A percentile compares a stretch with the other conserved stretches of the same genome.
Evolutionary conservation across 805 yeast genomes (phyloP).

Genomic region (Candida argentea): DNA sequence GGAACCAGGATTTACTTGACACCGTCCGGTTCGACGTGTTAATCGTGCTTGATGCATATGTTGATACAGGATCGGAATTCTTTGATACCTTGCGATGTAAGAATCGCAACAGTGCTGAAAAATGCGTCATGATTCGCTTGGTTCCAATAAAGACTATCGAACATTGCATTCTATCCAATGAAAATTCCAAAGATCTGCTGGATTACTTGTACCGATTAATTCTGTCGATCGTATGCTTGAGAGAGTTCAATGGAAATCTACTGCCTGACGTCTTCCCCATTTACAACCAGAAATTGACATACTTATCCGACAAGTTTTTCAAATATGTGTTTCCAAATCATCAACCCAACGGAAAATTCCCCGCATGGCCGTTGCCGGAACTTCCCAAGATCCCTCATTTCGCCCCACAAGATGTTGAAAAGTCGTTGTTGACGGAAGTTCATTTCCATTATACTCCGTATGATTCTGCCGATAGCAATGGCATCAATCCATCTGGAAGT

Average conservation of each 20-base stretch:
- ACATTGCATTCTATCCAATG: slow-evolving; percentile 54
- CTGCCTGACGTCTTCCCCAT: slow-evolving; percentile 75
- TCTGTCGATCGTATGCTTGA: slow-evolving; percentile 71
- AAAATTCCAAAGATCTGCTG: slow-evolving; percentile 14
- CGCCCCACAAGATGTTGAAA: slow-evolving; percentile 68
- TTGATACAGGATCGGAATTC: slow-evolving; percentile 31
- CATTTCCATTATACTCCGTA: slow-evolving; percentile 47
- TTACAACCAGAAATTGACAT: slow-evolving; percentile 54
- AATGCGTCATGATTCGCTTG: slow-evolving; percentile 51
- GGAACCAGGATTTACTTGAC: slow-evolving; percentile 15
- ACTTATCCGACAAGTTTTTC: slow-evolving; percentile 51
- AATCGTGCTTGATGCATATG: slow-evolving; percentile 54
- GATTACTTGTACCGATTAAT: slow-evolving; percentile 54
- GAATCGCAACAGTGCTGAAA: slow-evolving; percentile 20
- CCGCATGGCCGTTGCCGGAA: slow-evolving; percentile 72
- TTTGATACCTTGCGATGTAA: slow-evolving; percentile 18
- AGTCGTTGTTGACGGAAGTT: slow-evolving; percentile 65
- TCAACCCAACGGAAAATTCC: slow-evolving; percentile 8
- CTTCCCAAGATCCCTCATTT: slow-evolving; percentile 53
- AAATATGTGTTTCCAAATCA: slow-evolving; percentile 16
- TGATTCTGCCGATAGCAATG: slow-evolving; percentile 32
- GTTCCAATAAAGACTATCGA: slow-evolving; percentile 77
- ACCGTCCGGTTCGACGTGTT: slow-evolving; percentile 43
- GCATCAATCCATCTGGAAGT: slow-evolving; percentile 7
- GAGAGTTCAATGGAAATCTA: slow-evolving; percentile 73